phyloP scores from a whole-genome alignment of 78 protist genomes.

The Dictyostelium purpureum region DNA sequence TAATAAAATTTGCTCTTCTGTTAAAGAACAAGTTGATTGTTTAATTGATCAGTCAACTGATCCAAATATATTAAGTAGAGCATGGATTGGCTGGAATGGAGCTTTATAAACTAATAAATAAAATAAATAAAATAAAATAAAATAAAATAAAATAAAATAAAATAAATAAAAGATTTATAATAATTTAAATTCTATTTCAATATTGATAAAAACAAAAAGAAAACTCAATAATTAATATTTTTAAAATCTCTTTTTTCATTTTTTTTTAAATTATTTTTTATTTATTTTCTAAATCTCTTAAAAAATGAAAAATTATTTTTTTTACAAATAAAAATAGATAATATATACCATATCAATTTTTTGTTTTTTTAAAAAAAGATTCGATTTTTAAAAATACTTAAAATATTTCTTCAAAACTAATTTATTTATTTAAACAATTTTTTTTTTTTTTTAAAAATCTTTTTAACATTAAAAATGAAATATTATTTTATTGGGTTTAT shows the following conservation, averaged over 20 bases:
- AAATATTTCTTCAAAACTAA: too few species aligned
- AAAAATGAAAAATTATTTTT: too few species aligned
- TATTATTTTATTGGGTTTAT: too few species aligned
- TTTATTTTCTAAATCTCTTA: neutral
- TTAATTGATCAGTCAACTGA: conserved; percentile 96
- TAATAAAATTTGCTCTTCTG: conserved; percentile 26
- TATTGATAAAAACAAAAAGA: neutral
- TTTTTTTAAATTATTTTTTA: too few species aligned
- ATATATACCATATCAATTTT: too few species aligned
- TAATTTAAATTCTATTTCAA: neutral
- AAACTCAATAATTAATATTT: neutral
- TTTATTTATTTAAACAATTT: too few species aligned
- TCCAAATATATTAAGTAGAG: conserved; percentile 85
- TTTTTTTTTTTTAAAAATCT: too few species aligned
- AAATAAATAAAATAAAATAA: neutral
- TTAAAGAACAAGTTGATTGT: conserved; percentile 91
- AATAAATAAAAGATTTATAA: neutral
- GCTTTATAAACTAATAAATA: neutral
- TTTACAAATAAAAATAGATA: too few species aligned
- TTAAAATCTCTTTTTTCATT: too few species aligned
- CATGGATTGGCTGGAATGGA: conserved; percentile 93
- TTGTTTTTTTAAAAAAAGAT: too few species aligned
- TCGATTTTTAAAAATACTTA: too few species aligned
- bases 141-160: neutral
- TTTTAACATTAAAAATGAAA: too few species aligned